Percentiles rank a stretch among this genome's conserved stretches.
These are phyloP conservation scores for Athelia sp. DNA, from an alignment of 1,284 basidiomycete species.

Conservation along the genomic window DNA sequence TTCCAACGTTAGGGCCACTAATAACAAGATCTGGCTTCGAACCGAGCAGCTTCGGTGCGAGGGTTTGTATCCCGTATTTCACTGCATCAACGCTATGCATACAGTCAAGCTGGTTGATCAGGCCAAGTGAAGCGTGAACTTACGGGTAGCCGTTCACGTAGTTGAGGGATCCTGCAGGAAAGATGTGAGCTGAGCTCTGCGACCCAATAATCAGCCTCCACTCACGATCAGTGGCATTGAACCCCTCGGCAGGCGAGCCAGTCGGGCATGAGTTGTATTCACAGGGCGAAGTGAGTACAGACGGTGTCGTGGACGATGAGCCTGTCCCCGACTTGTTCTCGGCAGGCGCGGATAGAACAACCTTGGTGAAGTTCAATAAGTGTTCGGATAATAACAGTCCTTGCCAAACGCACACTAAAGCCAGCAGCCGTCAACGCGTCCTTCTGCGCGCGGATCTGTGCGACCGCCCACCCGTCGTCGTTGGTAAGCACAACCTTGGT, in stretches of 20 bases:
- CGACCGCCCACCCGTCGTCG: constrained; percentile 38
- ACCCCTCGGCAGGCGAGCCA: constrained; percentile 39
- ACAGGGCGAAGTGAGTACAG: constrained; percentile 21
- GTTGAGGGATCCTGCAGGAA: constrained; percentile 29
- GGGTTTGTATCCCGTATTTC: constrained; percentile 40
- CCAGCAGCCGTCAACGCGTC: constrained; percentile 27
- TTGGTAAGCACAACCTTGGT: constrained; percentile 24
- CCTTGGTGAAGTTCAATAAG: constrained; percentile 17
- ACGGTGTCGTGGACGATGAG: constrained; percentile 23
- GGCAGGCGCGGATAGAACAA: constrained; percentile 37
- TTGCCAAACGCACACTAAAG: constrained; percentile 26
- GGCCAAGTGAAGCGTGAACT: constrained; percentile 3
- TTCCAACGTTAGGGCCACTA: constrained; percentile 46
- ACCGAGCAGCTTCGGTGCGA: constrained; percentile 39
- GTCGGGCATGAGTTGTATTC: constrained; percentile 37
- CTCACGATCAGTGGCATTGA: constrained; percentile 37
- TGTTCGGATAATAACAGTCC: neutral
- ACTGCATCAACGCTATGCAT: constrained; percentile 34
- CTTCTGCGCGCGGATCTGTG: constrained; percentile 35
- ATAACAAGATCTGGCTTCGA: constrained; percentile 45
- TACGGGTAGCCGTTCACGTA: constrained; percentile 38
- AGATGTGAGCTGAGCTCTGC: neutral
- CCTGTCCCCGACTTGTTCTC: constrained; percentile 39
- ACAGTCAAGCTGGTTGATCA: neutral
- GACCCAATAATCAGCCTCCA: constrained; percentile 5